Evolutionary conservation across 2,329 filamentous ascomycete species (phyloP).

Genomic region (Cladosporium sp.): DNA sequence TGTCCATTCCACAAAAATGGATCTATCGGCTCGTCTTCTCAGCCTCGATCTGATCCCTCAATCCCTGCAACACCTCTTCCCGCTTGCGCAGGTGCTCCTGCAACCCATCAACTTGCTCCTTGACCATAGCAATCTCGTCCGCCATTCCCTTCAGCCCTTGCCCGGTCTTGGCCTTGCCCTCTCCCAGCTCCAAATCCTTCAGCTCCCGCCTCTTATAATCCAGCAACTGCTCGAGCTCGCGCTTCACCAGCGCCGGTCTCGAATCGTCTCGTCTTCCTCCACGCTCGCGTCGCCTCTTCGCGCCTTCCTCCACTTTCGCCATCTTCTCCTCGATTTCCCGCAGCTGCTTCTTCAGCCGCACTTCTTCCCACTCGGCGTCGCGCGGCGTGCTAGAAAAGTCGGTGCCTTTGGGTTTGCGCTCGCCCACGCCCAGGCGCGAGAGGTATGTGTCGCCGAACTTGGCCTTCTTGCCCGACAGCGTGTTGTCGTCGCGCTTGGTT

Average conservation of each 20-base stretch:
- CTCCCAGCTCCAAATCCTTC: slow-evolving; percentile 71
- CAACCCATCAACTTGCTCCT: slow-evolving; percentile 88
- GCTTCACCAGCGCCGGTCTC: slow-evolving; percentile 88
- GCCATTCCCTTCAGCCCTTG: slow-evolving; percentile 72
- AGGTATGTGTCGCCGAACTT: slow-evolving; percentile 98
- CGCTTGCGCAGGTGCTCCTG: slow-evolving; percentile 78
- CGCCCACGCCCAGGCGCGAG: slow-evolving; percentile 75
- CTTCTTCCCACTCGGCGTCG: slow-evolving; percentile 95
- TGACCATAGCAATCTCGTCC: slow-evolving; percentile 87
- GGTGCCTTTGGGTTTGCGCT: slow-evolving; percentile 78
- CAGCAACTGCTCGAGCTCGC: slow-evolving; percentile 88
- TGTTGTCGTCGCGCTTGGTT: slow-evolving; percentile 73
- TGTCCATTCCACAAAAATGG: too few species aligned
- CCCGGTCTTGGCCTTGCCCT: slow-evolving; percentile 67
- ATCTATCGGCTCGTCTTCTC: slow-evolving; percentile 50
- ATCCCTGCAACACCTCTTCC: slow-evolving; percentile 71
- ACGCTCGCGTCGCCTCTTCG: slow-evolving; percentile 48
- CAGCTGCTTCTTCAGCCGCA: slow-evolving; percentile 88
- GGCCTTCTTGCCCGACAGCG: slow-evolving; percentile 83
- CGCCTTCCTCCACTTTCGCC: slow-evolving; percentile 73
- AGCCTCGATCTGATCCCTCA: slow-evolving; percentile 81
- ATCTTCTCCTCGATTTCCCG: slow-evolving; percentile 87
- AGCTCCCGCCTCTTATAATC: slow-evolving; percentile 89
- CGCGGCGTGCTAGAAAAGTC: slow-evolving; percentile 84
- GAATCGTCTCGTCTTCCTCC: slow-evolving; percentile 61